Conservation (phyloP, 2,329 filamentous ascomycete species). For the Talaromyces sp. region DNA sequence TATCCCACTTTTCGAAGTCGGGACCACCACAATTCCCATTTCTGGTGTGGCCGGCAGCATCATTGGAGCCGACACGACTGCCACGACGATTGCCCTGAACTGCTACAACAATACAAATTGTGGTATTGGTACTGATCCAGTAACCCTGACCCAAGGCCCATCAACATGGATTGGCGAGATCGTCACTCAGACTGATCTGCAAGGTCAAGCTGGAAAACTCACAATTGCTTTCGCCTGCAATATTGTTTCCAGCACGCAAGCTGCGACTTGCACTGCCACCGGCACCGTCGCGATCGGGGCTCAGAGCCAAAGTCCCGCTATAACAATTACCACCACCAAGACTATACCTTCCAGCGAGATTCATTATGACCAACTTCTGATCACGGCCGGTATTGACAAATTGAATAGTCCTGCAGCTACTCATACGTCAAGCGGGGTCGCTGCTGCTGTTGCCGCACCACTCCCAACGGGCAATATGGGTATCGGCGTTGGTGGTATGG, state of each 20-base stretch:
- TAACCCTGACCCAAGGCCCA: conserved; percentile 20
- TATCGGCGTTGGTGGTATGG: conserved; percentile 17
- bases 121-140: conserved; percentile 8
- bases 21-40: not conserved
- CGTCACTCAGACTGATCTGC: conserved; percentile 8
- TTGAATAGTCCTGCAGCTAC: conserved; percentile 16
- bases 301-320: not conserved
- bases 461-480: conserved; percentile 11
- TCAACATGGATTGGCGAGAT: conserved; percentile 18
- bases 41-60: conserved; percentile 12
- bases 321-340: conserved; percentile 7
- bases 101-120: conserved; percentile 14
- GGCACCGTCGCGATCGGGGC: not conserved
- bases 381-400: conserved; percentile 20
- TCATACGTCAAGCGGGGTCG: conserved; percentile 9
- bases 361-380: conserved; percentile 13
- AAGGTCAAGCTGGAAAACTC: conserved; percentile 7
- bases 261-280: conserved; percentile 17
- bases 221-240: conserved; percentile 17
- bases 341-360: conserved; percentile 11
- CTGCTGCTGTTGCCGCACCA: conserved; percentile 1
- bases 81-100: conserved; percentile 19
- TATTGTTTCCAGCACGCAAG: conserved; percentile 16
- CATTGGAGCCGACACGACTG: conserved; percentile 16
- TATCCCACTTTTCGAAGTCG: not conserved